Conservation (phyloP, 441 rosid species). For the Adansonia grandidieri region DNA sequence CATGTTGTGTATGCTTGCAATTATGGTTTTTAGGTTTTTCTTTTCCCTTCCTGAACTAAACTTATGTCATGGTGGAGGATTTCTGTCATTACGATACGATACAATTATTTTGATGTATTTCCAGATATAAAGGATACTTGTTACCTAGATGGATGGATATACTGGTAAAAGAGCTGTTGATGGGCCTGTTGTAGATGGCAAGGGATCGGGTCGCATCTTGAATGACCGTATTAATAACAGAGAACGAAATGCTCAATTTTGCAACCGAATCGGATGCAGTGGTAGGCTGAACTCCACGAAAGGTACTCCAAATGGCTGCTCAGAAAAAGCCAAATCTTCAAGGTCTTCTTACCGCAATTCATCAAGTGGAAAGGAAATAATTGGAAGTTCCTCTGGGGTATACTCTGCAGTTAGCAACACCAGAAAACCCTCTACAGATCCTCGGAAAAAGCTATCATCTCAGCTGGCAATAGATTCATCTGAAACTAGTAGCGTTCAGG, state of each 20-base stretch:
- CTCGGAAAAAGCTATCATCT: constrained; percentile 50
- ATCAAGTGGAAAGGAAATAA: constrained; percentile 67
- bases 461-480: constrained; percentile 63
- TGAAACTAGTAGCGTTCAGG: constrained; percentile 63
- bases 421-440: constrained; percentile 45
- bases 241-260: constrained; percentile 60
- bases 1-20: background rate
- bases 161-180: constrained; percentile 64
- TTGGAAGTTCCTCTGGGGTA: constrained; percentile 72
- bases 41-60: background rate
- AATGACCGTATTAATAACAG: constrained; percentile 59
- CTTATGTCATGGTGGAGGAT: constrained; percentile 17
- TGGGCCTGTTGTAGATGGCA: constrained; percentile 51
- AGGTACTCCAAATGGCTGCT: constrained; percentile 49
- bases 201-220: constrained; percentile 58
- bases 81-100: background rate
- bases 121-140: constrained; percentile 37
- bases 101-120: constrained; percentile 23
- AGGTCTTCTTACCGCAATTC: constrained; percentile 52
- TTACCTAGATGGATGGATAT: constrained; percentile 66
- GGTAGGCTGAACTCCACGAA: constrained; percentile 60
- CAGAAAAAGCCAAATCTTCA: constrained; percentile 62
- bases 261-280: constrained; percentile 68
- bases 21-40: background rate
- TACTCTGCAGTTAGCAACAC: constrained; percentile 43